These are phyloP conservation scores for Groenewaldozyma salmanticensis DNA, from an alignment of 805 yeast genomes.

Conservation along the genomic window DNA sequence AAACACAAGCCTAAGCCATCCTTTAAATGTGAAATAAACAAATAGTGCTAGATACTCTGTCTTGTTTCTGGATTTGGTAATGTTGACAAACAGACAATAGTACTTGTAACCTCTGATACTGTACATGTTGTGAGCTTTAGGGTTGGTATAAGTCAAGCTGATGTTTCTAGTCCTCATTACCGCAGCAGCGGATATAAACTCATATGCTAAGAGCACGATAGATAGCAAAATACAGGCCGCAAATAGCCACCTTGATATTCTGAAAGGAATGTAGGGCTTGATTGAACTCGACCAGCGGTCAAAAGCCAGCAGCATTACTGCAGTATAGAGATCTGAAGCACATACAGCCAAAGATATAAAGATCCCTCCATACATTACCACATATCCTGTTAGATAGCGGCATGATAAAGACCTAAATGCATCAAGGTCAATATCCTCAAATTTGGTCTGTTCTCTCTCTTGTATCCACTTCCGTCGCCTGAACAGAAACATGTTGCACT, in stretches of 20 bases:
- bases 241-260: slow-evolving; percentile 58
- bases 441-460: slow-evolving; percentile 15
- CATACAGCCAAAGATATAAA: slow-evolving; percentile 38
- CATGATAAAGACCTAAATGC: slow-evolving; percentile 17
- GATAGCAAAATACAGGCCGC: slow-evolving; percentile 73
- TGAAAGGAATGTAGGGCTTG: slow-evolving; percentile 40
- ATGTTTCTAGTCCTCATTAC: slow-evolving; percentile 54
- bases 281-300: slow-evolving; percentile 54
- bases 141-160: slow-evolving; percentile 59
- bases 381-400: slow-evolving; percentile 20
- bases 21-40: slow-evolving; percentile 55
- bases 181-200: slow-evolving; percentile 46
- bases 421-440: slow-evolving; percentile 16
- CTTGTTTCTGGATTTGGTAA: slow-evolving; percentile 51
- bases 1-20: slow-evolving; percentile 49
- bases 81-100: slow-evolving; percentile 63
- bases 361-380: slow-evolving; percentile 36
- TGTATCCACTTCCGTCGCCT: slow-evolving; percentile 17
- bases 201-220: slow-evolving; percentile 46
- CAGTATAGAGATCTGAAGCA: slow-evolving; percentile 69
- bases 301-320: slow-evolving; percentile 62
- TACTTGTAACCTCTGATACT: slow-evolving; percentile 50
- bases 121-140: slow-evolving; percentile 49
- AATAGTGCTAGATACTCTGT: slow-evolving; percentile 62
- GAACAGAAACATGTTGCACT: slow-evolving; percentile 10